Percentiles rank a stretch among this genome's conserved stretches.
These are phyloP conservation scores for Euphorbia celastroides DNA, from an alignment of 441 rosid genomes.

Conservation along the genomic window DNA sequence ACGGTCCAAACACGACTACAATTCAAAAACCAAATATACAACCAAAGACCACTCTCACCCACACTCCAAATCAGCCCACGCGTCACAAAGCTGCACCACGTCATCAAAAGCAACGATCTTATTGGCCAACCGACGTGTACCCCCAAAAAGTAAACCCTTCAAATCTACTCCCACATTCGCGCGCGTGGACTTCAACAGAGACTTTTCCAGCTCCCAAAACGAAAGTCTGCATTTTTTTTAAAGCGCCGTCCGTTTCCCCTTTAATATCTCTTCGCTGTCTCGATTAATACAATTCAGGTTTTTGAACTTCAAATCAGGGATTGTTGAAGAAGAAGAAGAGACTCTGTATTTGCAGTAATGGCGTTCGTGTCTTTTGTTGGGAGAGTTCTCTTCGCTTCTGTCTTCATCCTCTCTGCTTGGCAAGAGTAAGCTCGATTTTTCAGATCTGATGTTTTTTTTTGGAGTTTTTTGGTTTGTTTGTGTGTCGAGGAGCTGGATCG, in stretches of 20 bases:
- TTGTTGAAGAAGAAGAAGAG: not conserved
- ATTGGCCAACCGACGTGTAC: conserved; percentile 38
- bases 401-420: conserved; percentile 65
- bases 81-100: not conserved
- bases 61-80: not conserved
- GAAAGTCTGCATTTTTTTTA: too few species aligned
- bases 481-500: not conserved
- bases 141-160: not conserved
- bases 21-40: not conserved
- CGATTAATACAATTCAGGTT: not conserved
- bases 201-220: conserved; percentile 9
- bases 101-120: not conserved
- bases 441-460: too few species aligned
- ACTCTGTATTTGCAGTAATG: conserved; percentile 25
- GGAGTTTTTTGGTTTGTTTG: too few species aligned
- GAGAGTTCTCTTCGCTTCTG: conserved; percentile 56
- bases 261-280: conserved; percentile 19
- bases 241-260: conserved; percentile 26
- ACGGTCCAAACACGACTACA: not conserved
- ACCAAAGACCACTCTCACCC: not conserved
- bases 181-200: not conserved
- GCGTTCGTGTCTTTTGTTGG: conserved; percentile 50
- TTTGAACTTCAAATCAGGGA: not conserved
- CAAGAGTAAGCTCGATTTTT: conserved; percentile 49
- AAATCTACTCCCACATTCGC: not conserved